These are phyloP conservation scores for Cephalotrichum gorgonifer DNA, from an alignment of 2,329 filamentous ascomycete genomes.

Conservation along the genomic window DNA sequence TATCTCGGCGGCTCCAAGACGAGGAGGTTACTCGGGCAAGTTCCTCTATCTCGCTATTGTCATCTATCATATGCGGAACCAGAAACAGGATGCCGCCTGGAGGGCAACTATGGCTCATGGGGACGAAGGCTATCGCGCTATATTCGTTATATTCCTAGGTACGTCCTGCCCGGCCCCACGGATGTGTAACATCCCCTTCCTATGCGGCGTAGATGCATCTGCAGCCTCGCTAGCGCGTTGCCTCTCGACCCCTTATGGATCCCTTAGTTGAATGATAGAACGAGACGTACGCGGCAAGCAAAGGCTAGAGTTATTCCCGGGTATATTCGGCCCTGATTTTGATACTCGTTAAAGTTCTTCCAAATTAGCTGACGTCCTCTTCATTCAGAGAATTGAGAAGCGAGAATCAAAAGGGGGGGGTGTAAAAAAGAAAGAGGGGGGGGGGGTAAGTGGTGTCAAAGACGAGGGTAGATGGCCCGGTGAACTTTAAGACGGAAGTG, in stretches of 20 bases:
- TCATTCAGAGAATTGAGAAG: not conserved
- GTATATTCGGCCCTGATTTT: not conserved
- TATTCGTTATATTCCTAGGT: not conserved
- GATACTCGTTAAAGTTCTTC: not conserved
- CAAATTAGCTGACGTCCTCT: not conserved
- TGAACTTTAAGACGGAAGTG: too few species aligned
- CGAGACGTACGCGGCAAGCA: not conserved
- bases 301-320: not conserved
- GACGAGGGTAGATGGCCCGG: too few species aligned
- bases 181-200: not conserved
- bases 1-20: not conserved
- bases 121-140: too few species aligned
- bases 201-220: not conserved
- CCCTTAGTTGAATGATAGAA: not conserved
- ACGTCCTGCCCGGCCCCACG: too few species aligned
- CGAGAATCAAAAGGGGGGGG: too few species aligned
- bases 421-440: too few species aligned
- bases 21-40: too few species aligned
- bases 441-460: too few species aligned
- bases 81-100: too few species aligned
- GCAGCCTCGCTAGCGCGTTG: not conserved
- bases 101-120: too few species aligned
- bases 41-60: too few species aligned
- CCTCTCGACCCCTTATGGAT: not conserved
- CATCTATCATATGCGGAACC: too few species aligned